These are phyloP conservation scores for Suhomyces emberorum DNA, from an alignment of 805 yeast genomes.

Conservation along the genomic window DNA sequence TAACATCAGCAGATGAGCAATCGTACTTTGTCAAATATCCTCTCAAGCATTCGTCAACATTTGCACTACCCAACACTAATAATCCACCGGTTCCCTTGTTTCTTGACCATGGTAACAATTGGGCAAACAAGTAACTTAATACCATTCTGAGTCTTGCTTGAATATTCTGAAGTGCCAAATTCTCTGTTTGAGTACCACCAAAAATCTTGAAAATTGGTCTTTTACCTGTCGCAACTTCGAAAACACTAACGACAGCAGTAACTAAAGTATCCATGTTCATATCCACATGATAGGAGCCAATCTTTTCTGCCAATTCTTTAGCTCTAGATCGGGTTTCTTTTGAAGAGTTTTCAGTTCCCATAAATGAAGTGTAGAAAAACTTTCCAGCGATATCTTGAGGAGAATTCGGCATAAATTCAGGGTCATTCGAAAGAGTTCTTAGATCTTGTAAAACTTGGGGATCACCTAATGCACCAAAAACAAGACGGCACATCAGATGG, in stretches of 20 bases:
- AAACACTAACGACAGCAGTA: slow-evolving; percentile 64
- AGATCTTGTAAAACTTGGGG: slow-evolving; percentile 76
- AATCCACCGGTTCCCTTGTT: slow-evolving; percentile 68
- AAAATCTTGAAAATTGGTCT: slow-evolving; percentile 84
- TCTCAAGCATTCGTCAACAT: slow-evolving; percentile 93
- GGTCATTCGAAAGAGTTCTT: slow-evolving; percentile 57
- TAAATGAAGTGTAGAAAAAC: slow-evolving; percentile 85
- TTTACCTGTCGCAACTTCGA: slow-evolving; percentile 88
- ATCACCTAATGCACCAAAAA: slow-evolving; percentile 63
- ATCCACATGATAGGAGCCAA: slow-evolving; percentile 89
- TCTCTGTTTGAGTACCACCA: slow-evolving; percentile 91
- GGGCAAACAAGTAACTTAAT: slow-evolving; percentile 87
- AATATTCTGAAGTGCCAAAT: slow-evolving; percentile 91
- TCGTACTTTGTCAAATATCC: slow-evolving; percentile 97
- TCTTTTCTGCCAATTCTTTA: slow-evolving; percentile 62
- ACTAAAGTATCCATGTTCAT: slow-evolving; percentile 89
- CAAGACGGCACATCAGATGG: slow-evolving; percentile 89
- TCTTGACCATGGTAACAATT: slow-evolving; percentile 92
- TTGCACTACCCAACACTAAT: slow-evolving; percentile 91
- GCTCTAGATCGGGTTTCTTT: slow-evolving; percentile 82
- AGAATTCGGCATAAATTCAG: slow-evolving; percentile 63
- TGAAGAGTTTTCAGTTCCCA: slow-evolving; percentile 96
- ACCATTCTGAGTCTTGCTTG: slow-evolving; percentile 98
- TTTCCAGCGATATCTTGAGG: slow-evolving; percentile 74
- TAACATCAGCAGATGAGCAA: slow-evolving; percentile 94